Evolutionary conservation across 2,329 filamentous ascomycete species (phyloP).

Genomic region (Cercospora citrullina): DNA sequence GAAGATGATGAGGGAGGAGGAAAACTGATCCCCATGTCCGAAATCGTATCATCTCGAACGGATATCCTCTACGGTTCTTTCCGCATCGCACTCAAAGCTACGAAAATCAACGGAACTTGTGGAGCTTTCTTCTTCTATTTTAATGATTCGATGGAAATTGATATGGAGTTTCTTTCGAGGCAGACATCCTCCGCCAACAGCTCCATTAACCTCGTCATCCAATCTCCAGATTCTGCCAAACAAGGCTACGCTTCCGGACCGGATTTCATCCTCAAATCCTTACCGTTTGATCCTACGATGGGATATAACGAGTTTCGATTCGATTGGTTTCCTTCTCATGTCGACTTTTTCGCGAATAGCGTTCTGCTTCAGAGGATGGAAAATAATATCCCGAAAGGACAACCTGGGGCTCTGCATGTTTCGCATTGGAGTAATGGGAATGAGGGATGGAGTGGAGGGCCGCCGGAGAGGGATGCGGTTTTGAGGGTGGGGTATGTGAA

Average conservation of each 20-base stretch:
- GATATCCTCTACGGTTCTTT: slow-evolving; percentile 72
- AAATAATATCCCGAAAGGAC: slow-evolving; percentile 47
- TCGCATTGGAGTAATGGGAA: slow-evolving; percentile 81
- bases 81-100: slow-evolving; percentile 65
- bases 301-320: slow-evolving; percentile 78
- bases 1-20: neutral
- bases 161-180: slow-evolving; percentile 72
- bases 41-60: slow-evolving; percentile 61
- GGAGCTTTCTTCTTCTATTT: slow-evolving; percentile 81
- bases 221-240: slow-evolving; percentile 60
- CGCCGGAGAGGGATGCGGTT: slow-evolving; percentile 62
- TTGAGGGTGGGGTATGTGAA: slow-evolving; percentile 70
- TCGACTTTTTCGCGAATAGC: slow-evolving; percentile 70
- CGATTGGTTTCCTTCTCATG: slow-evolving; percentile 64
- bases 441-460: slow-evolving; percentile 67
- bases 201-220: slow-evolving; percentile 74
- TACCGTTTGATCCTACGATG: slow-evolving; percentile 66
- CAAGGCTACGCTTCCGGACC: slow-evolving; percentile 60
- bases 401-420: slow-evolving; percentile 66
- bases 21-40: slow-evolving; percentile 60
- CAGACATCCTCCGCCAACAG: slow-evolving; percentile 38
- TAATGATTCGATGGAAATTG: slow-evolving; percentile 78
- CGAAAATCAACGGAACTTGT: slow-evolving; percentile 65
- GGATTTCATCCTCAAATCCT: slow-evolving; percentile 57
- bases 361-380: slow-evolving; percentile 57